These are phyloP conservation scores for Lactarius trivialis DNA, from an alignment of 768 basidiomycete species.

Conservation along the genomic window DNA sequence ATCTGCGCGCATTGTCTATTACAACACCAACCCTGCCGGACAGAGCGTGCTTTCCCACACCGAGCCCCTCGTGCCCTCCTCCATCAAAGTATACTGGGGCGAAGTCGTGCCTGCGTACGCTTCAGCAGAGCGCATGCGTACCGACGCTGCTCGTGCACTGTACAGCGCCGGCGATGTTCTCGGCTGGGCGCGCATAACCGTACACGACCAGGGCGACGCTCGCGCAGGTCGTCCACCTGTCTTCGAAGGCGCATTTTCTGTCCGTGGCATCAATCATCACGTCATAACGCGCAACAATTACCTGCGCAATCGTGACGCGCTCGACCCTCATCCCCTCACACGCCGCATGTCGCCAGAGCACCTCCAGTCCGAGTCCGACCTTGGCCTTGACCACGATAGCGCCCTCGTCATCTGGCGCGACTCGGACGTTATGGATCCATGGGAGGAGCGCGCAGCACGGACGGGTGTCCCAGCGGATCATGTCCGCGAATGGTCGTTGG, in stretches of 20 bases:
- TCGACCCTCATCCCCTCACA: conserved; percentile 39
- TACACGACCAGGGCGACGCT: conserved; percentile 54
- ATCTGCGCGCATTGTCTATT: conserved; percentile 65
- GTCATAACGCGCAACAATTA: conserved; percentile 68
- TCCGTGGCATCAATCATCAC: conserved; percentile 61
- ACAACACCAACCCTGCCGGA: conserved; percentile 46
- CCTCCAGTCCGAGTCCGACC: too few species aligned
- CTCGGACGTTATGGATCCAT: conserved; percentile 52
- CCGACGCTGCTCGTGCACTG: conserved; percentile 54
- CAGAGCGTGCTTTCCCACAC: conserved; percentile 43
- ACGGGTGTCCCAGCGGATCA: conserved; percentile 24
- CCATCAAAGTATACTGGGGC: conserved; percentile 65
- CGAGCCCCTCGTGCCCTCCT: conserved; percentile 55
- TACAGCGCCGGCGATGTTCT: conserved; percentile 41
- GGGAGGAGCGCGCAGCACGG: conserved; percentile 39
- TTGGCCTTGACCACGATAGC: conserved; percentile 40
- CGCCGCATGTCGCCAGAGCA: not conserved
- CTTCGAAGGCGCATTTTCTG: conserved; percentile 73
- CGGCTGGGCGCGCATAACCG: conserved; percentile 75
- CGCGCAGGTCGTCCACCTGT: conserved; percentile 42
- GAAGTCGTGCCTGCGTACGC: conserved; percentile 60
- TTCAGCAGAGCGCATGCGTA: conserved; percentile 49
- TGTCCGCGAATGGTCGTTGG: conserved; percentile 6
- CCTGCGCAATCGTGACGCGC: conserved; percentile 48
- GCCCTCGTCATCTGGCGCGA: conserved; percentile 71